Conservation (phyloP, 768 basidiomycete species). For the Pulveroboletus ravenelii region DNA sequence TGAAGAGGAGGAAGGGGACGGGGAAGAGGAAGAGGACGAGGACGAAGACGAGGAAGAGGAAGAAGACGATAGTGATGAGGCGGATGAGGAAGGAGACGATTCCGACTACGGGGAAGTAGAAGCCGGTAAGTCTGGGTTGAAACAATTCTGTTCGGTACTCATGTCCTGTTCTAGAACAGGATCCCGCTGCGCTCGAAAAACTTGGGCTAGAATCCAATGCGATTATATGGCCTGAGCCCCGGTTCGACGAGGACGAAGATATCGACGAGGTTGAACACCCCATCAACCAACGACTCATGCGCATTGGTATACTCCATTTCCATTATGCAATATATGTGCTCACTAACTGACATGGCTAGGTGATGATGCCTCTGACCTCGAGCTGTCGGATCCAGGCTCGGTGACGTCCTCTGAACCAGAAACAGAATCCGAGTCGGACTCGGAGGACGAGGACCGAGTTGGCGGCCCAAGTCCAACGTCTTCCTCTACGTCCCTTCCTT, state of each 20-base stretch:
- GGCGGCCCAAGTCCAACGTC: slow-evolving; percentile 35
- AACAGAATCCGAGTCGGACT: slow-evolving; percentile 36
- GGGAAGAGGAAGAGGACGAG: slow-evolving; percentile 32
- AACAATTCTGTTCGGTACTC: background rate
- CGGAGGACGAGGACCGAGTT: slow-evolving; percentile 38
- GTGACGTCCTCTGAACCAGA: slow-evolving; percentile 50
- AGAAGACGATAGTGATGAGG: slow-evolving; percentile 36
- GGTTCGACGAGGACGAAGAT: slow-evolving; percentile 57
- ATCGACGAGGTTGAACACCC: slow-evolving; percentile 56
- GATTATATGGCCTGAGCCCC: slow-evolving; percentile 72
- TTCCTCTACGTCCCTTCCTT: slow-evolving; percentile 45
- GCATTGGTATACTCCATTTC: slow-evolving; percentile 49
- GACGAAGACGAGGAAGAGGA: slow-evolving; percentile 30
- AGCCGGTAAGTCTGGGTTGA: slow-evolving; percentile 43
- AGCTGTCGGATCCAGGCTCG: slow-evolving; percentile 55
- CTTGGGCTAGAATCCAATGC: slow-evolving; percentile 75
- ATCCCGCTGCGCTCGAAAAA: slow-evolving; percentile 35
- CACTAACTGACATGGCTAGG: slow-evolving; percentile 30
- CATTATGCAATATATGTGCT: background rate
- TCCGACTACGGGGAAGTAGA: slow-evolving; percentile 69
- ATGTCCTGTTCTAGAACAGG: slow-evolving; percentile 41
- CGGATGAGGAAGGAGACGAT: slow-evolving; percentile 37
- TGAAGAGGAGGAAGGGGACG: slow-evolving; percentile 28
- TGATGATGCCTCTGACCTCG: slow-evolving; percentile 59
- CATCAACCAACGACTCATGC: slow-evolving; percentile 71